phyloP scores from a whole-genome alignment of 768 basidiomycete genomes.

The Pleurotus ostreatus region DNA sequence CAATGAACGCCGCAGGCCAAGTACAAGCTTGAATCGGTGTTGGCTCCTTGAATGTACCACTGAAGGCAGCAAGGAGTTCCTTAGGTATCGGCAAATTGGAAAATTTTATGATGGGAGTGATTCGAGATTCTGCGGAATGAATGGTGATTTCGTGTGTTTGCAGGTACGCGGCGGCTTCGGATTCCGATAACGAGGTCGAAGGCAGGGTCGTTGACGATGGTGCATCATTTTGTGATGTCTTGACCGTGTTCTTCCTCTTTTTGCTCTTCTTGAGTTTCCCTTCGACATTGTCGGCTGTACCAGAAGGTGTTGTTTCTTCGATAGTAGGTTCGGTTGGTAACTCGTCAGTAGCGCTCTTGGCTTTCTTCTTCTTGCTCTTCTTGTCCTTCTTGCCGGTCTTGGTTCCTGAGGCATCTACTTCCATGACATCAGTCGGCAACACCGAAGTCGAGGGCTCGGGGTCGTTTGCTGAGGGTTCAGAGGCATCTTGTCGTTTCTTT shows the following conservation, averaged over 20 bases:
- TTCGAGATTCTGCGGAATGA: slow-evolving; percentile 37
- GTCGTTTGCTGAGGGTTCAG: background rate
- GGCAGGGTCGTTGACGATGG: slow-evolving; percentile 22
- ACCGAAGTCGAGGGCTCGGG: background rate
- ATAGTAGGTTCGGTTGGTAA: background rate
- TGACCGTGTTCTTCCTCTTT: slow-evolving; percentile 27
- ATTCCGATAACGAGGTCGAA: slow-evolving; percentile 11
- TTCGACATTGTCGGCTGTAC: slow-evolving; percentile 9
- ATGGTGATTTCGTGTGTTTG: slow-evolving; percentile 72
- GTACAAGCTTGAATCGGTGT: slow-evolving; percentile 95
- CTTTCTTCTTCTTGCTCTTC: slow-evolving; percentile 18
- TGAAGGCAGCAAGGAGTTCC: slow-evolving; percentile 58
- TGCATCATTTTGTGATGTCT: slow-evolving; percentile 19
- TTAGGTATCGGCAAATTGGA: slow-evolving; percentile 64
- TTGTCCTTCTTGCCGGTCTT: slow-evolving; percentile 17
- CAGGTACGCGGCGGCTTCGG: slow-evolving; percentile 62
- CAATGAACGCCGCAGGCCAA: slow-evolving; percentile 84
- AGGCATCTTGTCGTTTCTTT: background rate
- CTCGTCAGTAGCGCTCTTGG: slow-evolving; percentile 11
- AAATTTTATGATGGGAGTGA: slow-evolving; percentile 73
- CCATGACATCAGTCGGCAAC: background rate
- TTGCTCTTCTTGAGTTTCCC: slow-evolving; percentile 9
- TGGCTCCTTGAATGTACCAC: slow-evolving; percentile 69
- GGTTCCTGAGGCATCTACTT: slow-evolving; percentile 1
- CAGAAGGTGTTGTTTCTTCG: slow-evolving; percentile 12